These are phyloP conservation scores for Pseudisothecium myosuroides DNA, from an alignment of 225 moss, liverwort and hornwort species.

Conservation along the genomic window DNA sequence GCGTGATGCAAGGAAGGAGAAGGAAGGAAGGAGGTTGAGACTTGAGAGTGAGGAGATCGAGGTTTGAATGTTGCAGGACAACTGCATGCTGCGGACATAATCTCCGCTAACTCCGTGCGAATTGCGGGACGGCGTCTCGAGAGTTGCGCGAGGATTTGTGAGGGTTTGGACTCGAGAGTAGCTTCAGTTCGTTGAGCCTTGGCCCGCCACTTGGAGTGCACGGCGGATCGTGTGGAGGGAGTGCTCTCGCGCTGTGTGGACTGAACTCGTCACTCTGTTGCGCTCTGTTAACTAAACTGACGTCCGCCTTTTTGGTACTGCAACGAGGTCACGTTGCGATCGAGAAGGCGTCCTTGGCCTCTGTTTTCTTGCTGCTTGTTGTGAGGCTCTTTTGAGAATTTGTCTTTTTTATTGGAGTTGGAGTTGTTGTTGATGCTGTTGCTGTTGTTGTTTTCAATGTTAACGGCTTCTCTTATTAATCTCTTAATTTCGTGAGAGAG, in stretches of 20 bases:
- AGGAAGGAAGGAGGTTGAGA: not conserved
- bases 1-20: not conserved
- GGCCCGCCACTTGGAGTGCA: conserved; percentile 5
- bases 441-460: not conserved
- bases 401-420: not conserved
- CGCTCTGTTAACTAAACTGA: not conserved
- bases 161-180: not conserved
- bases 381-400: not conserved
- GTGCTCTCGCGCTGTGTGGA: not conserved
- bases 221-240: conserved; percentile 3
- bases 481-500: not conserved
- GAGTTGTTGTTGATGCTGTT: not conserved
- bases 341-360: not conserved
- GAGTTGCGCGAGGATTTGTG: not conserved
- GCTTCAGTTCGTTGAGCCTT: not conserved
- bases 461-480: not conserved
- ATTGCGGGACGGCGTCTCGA: not conserved
- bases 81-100: not conserved
- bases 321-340: not conserved
- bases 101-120: not conserved
- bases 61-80: no score
- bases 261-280: not conserved
- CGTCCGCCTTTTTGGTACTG: not conserved
- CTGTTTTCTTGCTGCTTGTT: not conserved
- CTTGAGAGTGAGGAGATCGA: no score